These are phyloP conservation scores for Colletotrichum incanum DNA, from an alignment of 2,329 filamentous ascomycete species.

Conservation along the genomic window DNA sequence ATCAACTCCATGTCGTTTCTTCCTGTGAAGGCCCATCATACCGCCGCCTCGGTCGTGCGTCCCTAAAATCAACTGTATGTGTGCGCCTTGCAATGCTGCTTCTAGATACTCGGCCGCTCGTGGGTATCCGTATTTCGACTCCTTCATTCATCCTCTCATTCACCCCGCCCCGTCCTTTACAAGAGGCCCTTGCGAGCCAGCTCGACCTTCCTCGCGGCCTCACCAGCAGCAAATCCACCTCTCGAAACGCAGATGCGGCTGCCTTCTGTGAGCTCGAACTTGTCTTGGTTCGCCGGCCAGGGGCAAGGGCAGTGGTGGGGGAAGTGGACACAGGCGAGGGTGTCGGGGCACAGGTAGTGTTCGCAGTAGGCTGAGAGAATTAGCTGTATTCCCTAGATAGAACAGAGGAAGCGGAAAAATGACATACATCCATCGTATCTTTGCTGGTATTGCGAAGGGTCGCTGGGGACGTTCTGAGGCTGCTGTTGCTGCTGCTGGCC, in stretches of 20 bases:
- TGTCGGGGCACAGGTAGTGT: conserved; percentile 95
- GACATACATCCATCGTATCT: conserved; percentile 77
- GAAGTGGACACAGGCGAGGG: conserved; percentile 94
- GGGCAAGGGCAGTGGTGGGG: conserved; percentile 97
- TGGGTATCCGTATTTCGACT: not conserved
- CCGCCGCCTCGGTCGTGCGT: not conserved
- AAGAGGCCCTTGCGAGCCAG: conserved; percentile 84
- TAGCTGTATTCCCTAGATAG: not conserved
- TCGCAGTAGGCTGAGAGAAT: conserved; percentile 80
- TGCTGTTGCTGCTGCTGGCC: conserved; percentile 68
- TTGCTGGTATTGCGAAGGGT: conserved; percentile 84
- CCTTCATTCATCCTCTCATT: no score
- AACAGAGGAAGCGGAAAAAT: not conserved
- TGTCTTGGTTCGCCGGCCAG: conserved; percentile 83
- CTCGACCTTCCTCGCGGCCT: conserved; percentile 83
- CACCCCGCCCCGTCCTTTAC: conserved; percentile 53
- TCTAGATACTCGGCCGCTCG: no score
- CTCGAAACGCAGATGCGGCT: conserved; percentile 82
- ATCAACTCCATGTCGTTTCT: conserved; percentile 4
- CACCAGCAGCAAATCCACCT: conserved; percentile 80
- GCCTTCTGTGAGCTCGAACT: conserved; percentile 81
- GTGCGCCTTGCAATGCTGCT: conserved; percentile 23
- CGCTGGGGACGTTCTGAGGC: conserved; percentile 82
- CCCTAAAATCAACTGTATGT: not conserved
- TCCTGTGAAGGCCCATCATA: not conserved